These are phyloP conservation scores for Verbena officinalis DNA, from an alignment of 257 asterid genomes.

Conservation along the genomic window DNA sequence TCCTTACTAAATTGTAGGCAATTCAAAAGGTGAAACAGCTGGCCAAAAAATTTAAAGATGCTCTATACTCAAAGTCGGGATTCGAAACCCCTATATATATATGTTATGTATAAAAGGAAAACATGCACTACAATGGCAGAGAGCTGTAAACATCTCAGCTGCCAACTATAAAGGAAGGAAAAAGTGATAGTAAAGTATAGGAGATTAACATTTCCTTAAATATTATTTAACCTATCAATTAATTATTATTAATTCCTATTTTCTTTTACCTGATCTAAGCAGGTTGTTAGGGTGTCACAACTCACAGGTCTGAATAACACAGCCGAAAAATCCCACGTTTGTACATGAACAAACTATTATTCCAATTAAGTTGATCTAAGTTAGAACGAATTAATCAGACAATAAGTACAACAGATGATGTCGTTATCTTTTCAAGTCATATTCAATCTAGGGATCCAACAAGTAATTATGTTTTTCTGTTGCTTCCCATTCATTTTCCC, in stretches of 20 bases:
- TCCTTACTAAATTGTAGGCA: no score
- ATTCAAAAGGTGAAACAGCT: no score
- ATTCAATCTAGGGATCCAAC: not conserved
- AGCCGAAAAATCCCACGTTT: not conserved
- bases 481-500: not conserved
- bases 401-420: not conserved
- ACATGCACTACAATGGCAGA: constrained; percentile 12
- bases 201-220: not conserved
- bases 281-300: not conserved
- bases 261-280: not conserved
- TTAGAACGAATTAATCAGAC: not conserved
- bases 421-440: not conserved
- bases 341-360: not conserved
- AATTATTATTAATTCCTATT: not conserved
- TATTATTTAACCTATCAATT: no score
- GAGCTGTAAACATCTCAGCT: constrained; percentile 44
- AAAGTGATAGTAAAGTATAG: constrained; percentile 14
- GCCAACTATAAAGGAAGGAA: constrained; percentile 44
- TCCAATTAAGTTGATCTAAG: not conserved
- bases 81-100: no score
- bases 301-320: not conserved
- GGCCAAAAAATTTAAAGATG: no score
- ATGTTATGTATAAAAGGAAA: not conserved
- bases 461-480: not conserved
- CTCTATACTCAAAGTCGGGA: no score